Conservation (phyloP, 805 yeast genomes). For the Komagataella populi region DNA sequence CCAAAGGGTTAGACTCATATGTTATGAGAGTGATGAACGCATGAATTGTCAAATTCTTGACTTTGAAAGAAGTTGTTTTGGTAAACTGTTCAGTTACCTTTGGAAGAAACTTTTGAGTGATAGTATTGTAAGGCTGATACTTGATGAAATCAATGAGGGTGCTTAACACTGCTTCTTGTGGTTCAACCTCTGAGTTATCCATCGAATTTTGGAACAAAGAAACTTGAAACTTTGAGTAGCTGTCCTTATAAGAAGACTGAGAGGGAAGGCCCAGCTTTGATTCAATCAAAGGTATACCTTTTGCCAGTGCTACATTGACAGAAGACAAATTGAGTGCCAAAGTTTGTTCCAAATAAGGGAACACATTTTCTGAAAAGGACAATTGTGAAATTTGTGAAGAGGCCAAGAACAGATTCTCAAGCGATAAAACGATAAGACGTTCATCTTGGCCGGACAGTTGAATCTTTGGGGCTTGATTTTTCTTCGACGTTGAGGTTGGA, state of each 20-base stretch:
- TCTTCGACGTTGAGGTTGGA: slow-evolving; percentile 15
- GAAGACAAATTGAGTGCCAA: slow-evolving; percentile 13
- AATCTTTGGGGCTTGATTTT: slow-evolving; percentile 1
- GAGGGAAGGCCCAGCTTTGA: slow-evolving; percentile 15
- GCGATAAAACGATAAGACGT: slow-evolving; percentile 27
- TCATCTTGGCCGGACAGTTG: slow-evolving; percentile 14
- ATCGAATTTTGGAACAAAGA: slow-evolving; percentile 19
- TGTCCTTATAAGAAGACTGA: slow-evolving; percentile 7
- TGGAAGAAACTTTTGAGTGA: slow-evolving; percentile 70
- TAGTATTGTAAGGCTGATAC: slow-evolving; percentile 31
- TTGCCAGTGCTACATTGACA: slow-evolving; percentile 16
- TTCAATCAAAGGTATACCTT: slow-evolving; percentile 13
- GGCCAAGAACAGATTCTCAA: slow-evolving; percentile 45
- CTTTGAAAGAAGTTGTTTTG: slow-evolving; percentile 71
- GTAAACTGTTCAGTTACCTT: slow-evolving; percentile 59
- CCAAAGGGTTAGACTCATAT: slow-evolving; percentile 28
- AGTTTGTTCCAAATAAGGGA: slow-evolving; percentile 25
- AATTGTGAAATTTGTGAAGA: slow-evolving; percentile 60
- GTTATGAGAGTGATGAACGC: slow-evolving; percentile 42
- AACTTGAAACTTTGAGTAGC: slow-evolving; percentile 14
- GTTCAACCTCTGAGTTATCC: slow-evolving; percentile 5
- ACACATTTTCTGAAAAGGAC: slow-evolving; percentile 61
- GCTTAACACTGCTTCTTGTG: slow-evolving; percentile 9
- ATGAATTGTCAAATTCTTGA: slow-evolving; percentile 55
- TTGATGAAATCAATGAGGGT: slow-evolving; percentile 14